Base-by-base conservation (phyloP, 192 early-diverging fungal genomes). In the Geranomyces michiganensis region DNA sequence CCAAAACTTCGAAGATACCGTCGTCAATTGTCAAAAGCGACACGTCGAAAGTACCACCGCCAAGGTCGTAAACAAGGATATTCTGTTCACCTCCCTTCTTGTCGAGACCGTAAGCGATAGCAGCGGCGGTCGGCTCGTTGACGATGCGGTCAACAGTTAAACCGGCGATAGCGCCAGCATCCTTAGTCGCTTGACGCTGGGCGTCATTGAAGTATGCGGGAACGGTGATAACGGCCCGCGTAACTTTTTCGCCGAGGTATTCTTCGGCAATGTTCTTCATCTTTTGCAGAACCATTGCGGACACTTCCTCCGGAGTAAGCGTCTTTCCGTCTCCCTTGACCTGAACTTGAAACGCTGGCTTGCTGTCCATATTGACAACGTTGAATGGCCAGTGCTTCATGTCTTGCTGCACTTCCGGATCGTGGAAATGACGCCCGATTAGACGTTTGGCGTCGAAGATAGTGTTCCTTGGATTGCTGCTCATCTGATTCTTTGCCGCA, bases 41-140 rank as follows among this genome's bases (percentile, higher is more conserved):
- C n/a, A 98, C 95, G 90, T 98, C 95, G 76, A 97, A 96, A 22
- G 81, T 94, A 88, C 95, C 96, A 82, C 96, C 96, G 78, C 96
- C 96, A 70, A 98, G 86, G 85, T 98, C 96, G 82, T 90, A 98
- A 68, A 98, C 93, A 62, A 98, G 90, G 53, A 96, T 90, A 81
- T 96, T 94, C 70, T 87, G 87, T 84, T 96, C 95, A 68, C 86
- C 87, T 51, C 85, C 91, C 75, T 87, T 92, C 80, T 92, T 91
- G 90, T 97, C 94, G 71, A 98, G 84, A 79, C 96, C 96, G 82
- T 98, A 97, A 73, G 96, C 96, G 79, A 98, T 94, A 70, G 92
- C 92, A 53, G 93, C 93, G 26, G 93, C 92, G 29, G 91, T 96
- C 60, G 93, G 93, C 84, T 96, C 93, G 85, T 95, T 94, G 85